Conservation (phyloP, 2,329 filamentous ascomycete species). For the Penicillium hordei region DNA sequence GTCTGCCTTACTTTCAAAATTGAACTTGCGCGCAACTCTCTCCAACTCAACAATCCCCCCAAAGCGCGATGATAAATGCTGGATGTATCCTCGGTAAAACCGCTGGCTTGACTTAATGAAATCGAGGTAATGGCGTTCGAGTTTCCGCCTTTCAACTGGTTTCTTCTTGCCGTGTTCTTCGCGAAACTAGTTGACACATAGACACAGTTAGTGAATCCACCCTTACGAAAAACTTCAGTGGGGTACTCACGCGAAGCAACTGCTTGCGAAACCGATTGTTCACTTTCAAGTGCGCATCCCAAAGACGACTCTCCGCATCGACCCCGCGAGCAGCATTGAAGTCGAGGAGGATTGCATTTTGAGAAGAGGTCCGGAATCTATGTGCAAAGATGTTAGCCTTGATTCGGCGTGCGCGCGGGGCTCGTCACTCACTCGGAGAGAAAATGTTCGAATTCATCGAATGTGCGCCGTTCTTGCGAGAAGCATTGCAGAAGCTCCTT, state of each 20-base stretch:
- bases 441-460: conserved; percentile 51
- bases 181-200: conserved; percentile 43
- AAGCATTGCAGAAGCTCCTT: conserved; percentile 50
- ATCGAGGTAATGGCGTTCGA: conserved; percentile 75
- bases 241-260: conserved; percentile 54
- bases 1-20: conserved; percentile 43
- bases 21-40: conserved; percentile 55
- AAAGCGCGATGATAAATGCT: conserved; percentile 66
- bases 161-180: conserved; percentile 53
- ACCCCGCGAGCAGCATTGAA: conserved; percentile 47
- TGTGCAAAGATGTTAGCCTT: conserved; percentile 20
- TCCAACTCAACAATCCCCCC: conserved; percentile 59
- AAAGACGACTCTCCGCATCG: conserved; percentile 71
- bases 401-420: conserved; percentile 10
- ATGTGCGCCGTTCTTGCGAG: conserved; percentile 51
- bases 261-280: conserved; percentile 75
- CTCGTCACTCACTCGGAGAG: conserved; percentile 38
- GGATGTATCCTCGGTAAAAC: conserved; percentile 85
- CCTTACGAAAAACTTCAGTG: conserved; percentile 1
- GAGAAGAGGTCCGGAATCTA: conserved; percentile 70
- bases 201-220: conserved; percentile 9
- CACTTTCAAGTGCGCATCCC: conserved; percentile 74
- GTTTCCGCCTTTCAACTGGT: conserved; percentile 67
- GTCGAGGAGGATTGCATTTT: conserved; percentile 71
- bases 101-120: conserved; percentile 86